phyloP scores from a whole-genome alignment of 805 yeast genomes.

The Suhomyces canberraensis region DNA sequence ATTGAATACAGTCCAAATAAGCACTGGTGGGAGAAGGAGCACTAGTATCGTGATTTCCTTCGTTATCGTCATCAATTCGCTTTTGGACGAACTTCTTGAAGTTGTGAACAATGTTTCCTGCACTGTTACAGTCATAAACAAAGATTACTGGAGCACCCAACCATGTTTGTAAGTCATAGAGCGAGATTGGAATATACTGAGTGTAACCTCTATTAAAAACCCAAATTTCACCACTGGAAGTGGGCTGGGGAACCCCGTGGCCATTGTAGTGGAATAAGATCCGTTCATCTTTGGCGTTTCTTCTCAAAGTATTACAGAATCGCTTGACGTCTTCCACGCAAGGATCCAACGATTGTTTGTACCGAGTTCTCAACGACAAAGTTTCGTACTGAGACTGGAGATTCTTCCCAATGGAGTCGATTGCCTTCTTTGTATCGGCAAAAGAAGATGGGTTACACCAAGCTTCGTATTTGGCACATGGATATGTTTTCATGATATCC shows the following conservation, averaged over 20 bases:
- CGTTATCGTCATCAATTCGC: conserved; percentile 81
- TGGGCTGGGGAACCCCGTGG: conserved; percentile 97
- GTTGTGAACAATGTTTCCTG: conserved; percentile 88
- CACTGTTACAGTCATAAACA: conserved; percentile 91
- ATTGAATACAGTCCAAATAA: conserved; percentile 83
- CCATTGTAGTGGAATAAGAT: conserved; percentile 94
- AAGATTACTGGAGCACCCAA: conserved; percentile 95
- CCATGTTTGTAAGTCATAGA: conserved; percentile 96
- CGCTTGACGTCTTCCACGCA: conserved; percentile 93
- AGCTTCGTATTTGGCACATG: conserved; percentile 87
- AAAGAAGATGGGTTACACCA: conserved; percentile 87
- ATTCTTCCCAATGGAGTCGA: conserved; percentile 85
- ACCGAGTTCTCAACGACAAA: conserved; percentile 78
- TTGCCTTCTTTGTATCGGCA: conserved; percentile 84
- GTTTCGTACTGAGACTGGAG: conserved; percentile 88
- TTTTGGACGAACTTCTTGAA: conserved; percentile 88
- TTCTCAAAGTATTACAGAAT: conserved; percentile 80
- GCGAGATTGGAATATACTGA: conserved; percentile 92
- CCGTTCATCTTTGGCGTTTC: conserved; percentile 91
- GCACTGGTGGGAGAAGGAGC: conserved; percentile 64
- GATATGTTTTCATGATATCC: conserved; percentile 87
- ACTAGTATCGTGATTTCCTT: conserved; percentile 46
- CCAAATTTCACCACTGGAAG: conserved; percentile 96
- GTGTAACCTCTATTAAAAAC: conserved; percentile 96
- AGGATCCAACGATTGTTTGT: conserved; percentile 90